Percentiles rank a stretch among this genome's conserved stretches.
Evolutionary conservation across 208 protist genomes (phyloP).

Genomic region (Acanthamoeba culbertsoni): DNA sequence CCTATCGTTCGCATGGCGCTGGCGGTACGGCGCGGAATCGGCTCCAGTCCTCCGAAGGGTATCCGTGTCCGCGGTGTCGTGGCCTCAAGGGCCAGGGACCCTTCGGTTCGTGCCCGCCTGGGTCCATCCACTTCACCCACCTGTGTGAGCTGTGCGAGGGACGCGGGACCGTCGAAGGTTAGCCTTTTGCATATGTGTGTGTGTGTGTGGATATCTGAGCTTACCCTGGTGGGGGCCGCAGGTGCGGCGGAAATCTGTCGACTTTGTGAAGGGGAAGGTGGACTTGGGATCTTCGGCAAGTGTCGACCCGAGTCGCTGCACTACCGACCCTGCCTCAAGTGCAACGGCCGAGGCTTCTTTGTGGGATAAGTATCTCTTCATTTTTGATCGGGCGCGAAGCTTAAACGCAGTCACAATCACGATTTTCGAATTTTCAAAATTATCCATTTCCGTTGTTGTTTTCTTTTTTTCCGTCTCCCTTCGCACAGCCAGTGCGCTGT

Average conservation of each 20-base stretch:
- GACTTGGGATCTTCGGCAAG: neutral
- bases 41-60: neutral
- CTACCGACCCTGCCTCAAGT: neutral
- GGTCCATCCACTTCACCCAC: neutral
- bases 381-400: neutral
- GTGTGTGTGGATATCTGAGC: neutral
- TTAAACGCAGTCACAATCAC: neutral
- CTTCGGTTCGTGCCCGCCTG: neutral
- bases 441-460: too few relatives aligned
- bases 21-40: neutral
- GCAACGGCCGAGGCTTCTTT: neutral
- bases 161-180: neutral
- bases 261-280: neutral
- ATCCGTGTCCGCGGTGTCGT: neutral
- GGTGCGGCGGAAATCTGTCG: neutral
- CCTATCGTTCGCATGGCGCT: neutral
- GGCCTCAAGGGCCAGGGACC: slow-evolving; percentile 3
- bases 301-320: slow-evolving; percentile 1
- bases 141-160: neutral
- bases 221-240: neutral
- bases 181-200: neutral
- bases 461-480: too few relatives aligned
- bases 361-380: neutral
- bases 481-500: too few relatives aligned
- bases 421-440: neutral